Evolutionary conservation across 345 rosid genomes (phyloP), one percentile per base, ranked within the genome.

Genomic region (Eucalyptus virginea): DNA sequence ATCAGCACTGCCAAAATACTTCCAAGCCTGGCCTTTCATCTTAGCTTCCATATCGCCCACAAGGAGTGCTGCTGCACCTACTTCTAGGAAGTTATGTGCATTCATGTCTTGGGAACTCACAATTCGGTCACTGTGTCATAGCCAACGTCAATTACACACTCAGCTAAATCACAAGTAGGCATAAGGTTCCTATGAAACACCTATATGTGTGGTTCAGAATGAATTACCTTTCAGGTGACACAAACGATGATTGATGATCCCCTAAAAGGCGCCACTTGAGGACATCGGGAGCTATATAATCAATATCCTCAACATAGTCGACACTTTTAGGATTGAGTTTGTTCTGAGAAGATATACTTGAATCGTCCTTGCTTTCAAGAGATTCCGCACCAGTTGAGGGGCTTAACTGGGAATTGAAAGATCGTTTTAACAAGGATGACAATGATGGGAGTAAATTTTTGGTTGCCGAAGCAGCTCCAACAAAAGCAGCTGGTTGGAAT

Each of bases 11-110:
- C 99, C 98, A 89, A 97, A 95, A 94, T 93, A 95, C 93, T 95
- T 97, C 99, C 99, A 96, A 87, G 95, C 97, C 89, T 96, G 97
- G 88, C 98, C 97, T 92, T 95, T 97, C 98, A 95, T 94, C 94
- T 96, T 97, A 69, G 98, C 94, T 93, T 97, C 98, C 97, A 97
- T 94, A 89, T 98, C 99, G 87, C 98, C 99, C 58, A 97, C 96
- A 90, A 98, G 98, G 50, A 98, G 93, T 86, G 99, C 98, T 24
- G 99, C 99, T 44, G 99, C 99, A 89, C 99, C 99, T 90, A 96
- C 94, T 93, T 98, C 99, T 87, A 97, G 92, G 91, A 98, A 95
- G 92, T 95, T 97, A 92, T 90, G 96, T 40, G 93, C 92, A 91
- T 94, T 94, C 94, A 94, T 91, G 88, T 95, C 97, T 95, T 95